Base-by-base conservation (phyloP, 306 rosid species). In the Crotalaria pallida region DNA sequence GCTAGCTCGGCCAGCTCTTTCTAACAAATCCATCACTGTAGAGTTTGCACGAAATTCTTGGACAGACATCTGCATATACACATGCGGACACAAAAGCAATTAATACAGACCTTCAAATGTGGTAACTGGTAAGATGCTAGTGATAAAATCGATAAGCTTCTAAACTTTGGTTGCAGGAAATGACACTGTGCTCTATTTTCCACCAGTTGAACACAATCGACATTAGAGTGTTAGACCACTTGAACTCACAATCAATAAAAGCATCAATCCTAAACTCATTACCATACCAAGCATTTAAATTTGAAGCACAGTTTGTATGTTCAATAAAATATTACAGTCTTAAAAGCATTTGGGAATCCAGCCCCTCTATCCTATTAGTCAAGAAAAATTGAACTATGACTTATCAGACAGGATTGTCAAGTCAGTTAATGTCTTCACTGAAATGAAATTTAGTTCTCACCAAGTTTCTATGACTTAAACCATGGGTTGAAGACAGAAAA, bases 1-100 rank as follows among this genome's bases (percentile, higher is more conserved):
- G 86, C 96, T 82, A 65, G 96, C 92, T 9, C 89, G 61, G 49
- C 96, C 96, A 0, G 76, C 81, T 63, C 88, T 81, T 77, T 87
- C 89, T 80, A 95, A 40, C 71, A 95, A 80, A 79, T 91, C 83
- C 84, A 83, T 76, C 13, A 95, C 67, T 0, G 97, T 89, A 0
- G 92, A 82, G 77, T 89, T 84, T 23, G 91, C 87, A n/a, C 88
- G 64, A 23, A 91, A 83, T 73, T 95, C 99, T 72, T 95, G 99
- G 19, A 95, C 99, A 7, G 99, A 91, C 99, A 91, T 95, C 99
- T 95, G 92, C 75, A 84, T 17, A 45, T 34, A 23, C 72, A 59
- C 27, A 38, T n/a, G 44, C 45, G 58, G 34, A 50, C 44, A 64
- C 43, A 31, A 9, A 23, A 1, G 10, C 16, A 4, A 3, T 66